Conservation (phyloP, 495 filamentous ascomycete genomes). For the Penicillium goetzii region DNA sequence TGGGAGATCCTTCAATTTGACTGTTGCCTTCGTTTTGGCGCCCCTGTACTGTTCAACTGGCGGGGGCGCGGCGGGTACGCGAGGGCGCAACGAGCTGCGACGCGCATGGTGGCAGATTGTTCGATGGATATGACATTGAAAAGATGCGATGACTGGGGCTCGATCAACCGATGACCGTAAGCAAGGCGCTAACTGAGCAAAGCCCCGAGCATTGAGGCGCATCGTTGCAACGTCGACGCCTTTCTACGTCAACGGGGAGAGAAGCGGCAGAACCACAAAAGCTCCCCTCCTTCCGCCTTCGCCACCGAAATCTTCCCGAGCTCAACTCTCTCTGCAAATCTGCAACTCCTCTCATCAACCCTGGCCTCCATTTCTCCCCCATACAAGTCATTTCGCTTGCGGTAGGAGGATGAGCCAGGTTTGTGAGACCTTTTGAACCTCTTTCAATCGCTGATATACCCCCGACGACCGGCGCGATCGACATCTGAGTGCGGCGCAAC, state of each 20-base stretch:
- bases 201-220: slow-evolving; percentile 28
- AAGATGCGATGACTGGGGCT: not conserved
- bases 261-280: slow-evolving; percentile 30
- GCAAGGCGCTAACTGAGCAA: slow-evolving; percentile 16
- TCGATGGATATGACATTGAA: slow-evolving; percentile 32
- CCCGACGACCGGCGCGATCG: slow-evolving; percentile 23
- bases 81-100: slow-evolving; percentile 28
- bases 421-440: slow-evolving; percentile 40
- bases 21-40: slow-evolving; percentile 57
- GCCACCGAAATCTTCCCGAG: slow-evolving; percentile 51
- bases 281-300: slow-evolving; percentile 44
- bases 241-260: not conserved
- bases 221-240: slow-evolving; percentile 25
- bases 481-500: slow-evolving; percentile 43
- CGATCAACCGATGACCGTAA: not conserved
- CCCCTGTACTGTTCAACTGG: slow-evolving; percentile 32
- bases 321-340: slow-evolving; percentile 24
- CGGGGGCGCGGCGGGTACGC: slow-evolving; percentile 19
- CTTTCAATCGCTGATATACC: slow-evolving; percentile 27
- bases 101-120: slow-evolving; percentile 43
- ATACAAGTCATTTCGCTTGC: slow-evolving; percentile 35
- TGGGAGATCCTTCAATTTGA: slow-evolving; percentile 67
- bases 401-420: slow-evolving; percentile 49
- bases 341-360: slow-evolving; percentile 29
- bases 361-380: slow-evolving; percentile 37